Base-by-base conservation (phyloP, 2,329 filamentous ascomycete genomes). In the Cladosporium sp. region DNA sequence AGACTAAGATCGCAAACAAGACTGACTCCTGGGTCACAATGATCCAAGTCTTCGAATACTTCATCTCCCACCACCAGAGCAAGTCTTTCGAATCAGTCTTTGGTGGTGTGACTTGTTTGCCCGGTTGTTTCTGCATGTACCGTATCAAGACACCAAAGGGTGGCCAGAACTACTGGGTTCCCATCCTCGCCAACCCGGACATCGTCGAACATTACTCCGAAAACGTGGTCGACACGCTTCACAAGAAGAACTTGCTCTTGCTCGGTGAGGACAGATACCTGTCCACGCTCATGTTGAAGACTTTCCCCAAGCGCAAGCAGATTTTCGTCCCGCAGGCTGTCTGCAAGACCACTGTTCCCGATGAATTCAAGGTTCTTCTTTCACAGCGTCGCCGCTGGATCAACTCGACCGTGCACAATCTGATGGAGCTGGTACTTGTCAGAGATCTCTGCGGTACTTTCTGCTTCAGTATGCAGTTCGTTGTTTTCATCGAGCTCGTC, bases 41-140 rank as follows among this genome's bases (percentile, higher is more conserved):
- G 73, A 98, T 98, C 62, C 93, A 98, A 71, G 94, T 98, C 22
- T 98, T 98, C 65, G 93, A 98, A 71, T 96, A 97, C 75, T 98
- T 97, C 76, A 93, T 98, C 72, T 97, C 93, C 2, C 93, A 98
- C 69, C 94, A 98, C 69, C 79, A 94, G 62, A 83, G 91, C 63
- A 98, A 98, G 72, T 90, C 92, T 3, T 98, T 98, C 72, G 93
- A 98, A 70, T 96, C 91, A 1, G 87, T 96, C 58, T 98, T 98
- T 70, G 93, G 93, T 72, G 93, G 93, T 86, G 93, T 98, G 54
- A 98, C 93, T 57, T 98, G 93, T 78, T 78, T 98, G 60, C 93
- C 93, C 13, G 93, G 93, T 57, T 98, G 93, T 77, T 98, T 98
- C 83, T 96, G 90, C 78, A 98, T 98, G 94, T 98, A 98, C 76